Conservation (phyloP, 83 land plant species). For the Larix sibirica region DNA sequence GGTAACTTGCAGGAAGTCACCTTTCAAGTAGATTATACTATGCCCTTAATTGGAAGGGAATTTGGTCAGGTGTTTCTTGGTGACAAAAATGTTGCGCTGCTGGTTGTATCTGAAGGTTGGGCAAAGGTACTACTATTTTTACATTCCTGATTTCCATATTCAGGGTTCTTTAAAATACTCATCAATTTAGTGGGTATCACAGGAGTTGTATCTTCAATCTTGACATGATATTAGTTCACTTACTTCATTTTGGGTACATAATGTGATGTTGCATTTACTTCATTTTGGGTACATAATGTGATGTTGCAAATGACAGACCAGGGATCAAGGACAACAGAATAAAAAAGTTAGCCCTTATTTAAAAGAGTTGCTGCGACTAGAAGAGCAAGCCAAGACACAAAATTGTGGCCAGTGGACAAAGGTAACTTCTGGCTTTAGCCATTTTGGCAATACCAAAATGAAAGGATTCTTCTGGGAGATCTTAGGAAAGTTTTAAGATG, state of each 20-base stretch:
- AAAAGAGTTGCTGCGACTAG: slow-evolving; percentile 59
- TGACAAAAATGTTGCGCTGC: slow-evolving; percentile 66
- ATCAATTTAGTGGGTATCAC: not conserved
- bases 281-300: too few species aligned
- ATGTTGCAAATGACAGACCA: slow-evolving; percentile 51
- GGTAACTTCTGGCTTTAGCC: slow-evolving; percentile 32
- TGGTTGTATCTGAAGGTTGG: slow-evolving; percentile 89
- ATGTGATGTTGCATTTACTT: too few species aligned
- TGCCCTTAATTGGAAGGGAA: slow-evolving; percentile 75
- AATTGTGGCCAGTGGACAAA: slow-evolving; percentile 88
- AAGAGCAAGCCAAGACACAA: slow-evolving; percentile 88
- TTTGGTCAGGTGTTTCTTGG: slow-evolving; percentile 90
- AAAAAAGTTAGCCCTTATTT: slow-evolving; percentile 68
- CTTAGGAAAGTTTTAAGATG: too few species aligned
- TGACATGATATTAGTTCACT: not conserved
- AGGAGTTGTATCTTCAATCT: not conserved
- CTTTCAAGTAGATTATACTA: slow-evolving; percentile 81
- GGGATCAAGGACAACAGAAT: slow-evolving; percentile 75
- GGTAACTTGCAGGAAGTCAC: slow-evolving; percentile 75
- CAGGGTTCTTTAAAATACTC: not conserved
- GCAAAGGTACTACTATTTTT: slow-evolving; percentile 75
- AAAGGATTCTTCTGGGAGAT: too few species aligned
- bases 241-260: not conserved
- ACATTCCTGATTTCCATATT: not conserved
- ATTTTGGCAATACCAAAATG: not conserved